Conservation (phyloP, 2,329 filamentous ascomycete genomes). For the Penicillium sp. region DNA sequence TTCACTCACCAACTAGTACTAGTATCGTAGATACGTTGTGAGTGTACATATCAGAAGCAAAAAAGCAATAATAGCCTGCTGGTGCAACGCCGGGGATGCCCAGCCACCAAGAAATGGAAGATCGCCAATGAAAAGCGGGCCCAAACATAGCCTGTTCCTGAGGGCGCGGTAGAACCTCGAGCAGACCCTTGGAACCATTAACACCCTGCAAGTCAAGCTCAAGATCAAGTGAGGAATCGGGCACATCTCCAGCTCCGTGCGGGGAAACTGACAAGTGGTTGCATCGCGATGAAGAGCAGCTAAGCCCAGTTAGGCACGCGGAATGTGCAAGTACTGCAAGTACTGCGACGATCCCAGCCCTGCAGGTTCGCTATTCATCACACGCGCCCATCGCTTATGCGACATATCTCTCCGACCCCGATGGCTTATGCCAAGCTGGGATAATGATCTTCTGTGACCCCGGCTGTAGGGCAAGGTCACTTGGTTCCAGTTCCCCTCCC, state of each 20-base stretch:
- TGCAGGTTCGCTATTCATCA: slow-evolving; percentile 16
- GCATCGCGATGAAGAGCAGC: neutral
- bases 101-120: neutral
- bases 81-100: too few relatives aligned
- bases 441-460: slow-evolving; percentile 13
- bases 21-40: too few relatives aligned
- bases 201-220: neutral
- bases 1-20: too few relatives aligned
- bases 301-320: slow-evolving; percentile 18
- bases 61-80: too few relatives aligned
- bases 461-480: neutral
- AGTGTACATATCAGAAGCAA: too few relatives aligned
- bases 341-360: slow-evolving; percentile 12
- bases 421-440: slow-evolving; percentile 5
- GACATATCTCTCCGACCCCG: slow-evolving; percentile 16
- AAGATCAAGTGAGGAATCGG: too few relatives aligned
- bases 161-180: too few relatives aligned
- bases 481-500: too few relatives aligned
- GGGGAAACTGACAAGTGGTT: slow-evolving; percentile 13
- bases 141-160: neutral
- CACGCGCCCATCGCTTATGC: slow-evolving; percentile 19
- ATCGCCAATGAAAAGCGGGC: slow-evolving; percentile 1
- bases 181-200: neutral
- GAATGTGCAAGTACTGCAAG: slow-evolving; percentile 6
- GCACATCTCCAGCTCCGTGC: slow-evolving; percentile 13